Evolutionary conservation across 352 stramenopile species (phyloP), one percentile per base, ranked within the genome.

Genomic region (Phytophthora aleatoria): DNA sequence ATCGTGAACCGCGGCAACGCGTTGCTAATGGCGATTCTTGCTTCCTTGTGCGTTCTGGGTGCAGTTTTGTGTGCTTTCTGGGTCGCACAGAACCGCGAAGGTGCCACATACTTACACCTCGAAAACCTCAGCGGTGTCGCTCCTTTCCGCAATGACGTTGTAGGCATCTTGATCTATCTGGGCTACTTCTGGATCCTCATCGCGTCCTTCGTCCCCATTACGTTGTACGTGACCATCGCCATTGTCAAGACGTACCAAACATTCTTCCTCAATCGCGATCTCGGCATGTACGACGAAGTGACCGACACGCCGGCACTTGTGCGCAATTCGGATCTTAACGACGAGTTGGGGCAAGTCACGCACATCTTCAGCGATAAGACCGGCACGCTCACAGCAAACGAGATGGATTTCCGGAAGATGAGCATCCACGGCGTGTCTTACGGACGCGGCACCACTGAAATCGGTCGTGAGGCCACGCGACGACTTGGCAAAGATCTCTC

Each of bases 321-420:
- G 2, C 87, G 87, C 6, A 95, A 94, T 39, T 84, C 87, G 1
- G 87, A 96, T 57, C 50, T 96, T 24, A 96, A 95, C 53, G 87
- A 96, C 42, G 84, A 96, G 24, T 64, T 96, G 8, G 88, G 88
- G 6, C 88, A 96, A 49, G 80, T 96, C n/a, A 93, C 86, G 8
- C 85, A 94, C 71, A 92, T 95, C 50, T 96, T 96, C 65, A 92
- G 83, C 44, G 87, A 95, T 67, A 96, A 96, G 50, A 95, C 87
- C 0, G 85, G 87, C 26, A 95, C 88, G 8, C 61, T 95, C 12
- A 96, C 88, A 16, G 85, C 85, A 3, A 96, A 95, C 68, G 85
- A 92, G 58, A 95, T 96, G 88, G 85, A 94, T 50, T 95, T 94
- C 50, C 83, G 88, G 48, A 95, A 95, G 60, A 92, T 96, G 82